These are phyloP conservation scores for Cladophialophora carrionii DNA, from an alignment of 2,329 filamentous ascomycete genomes.

Conservation along the genomic window DNA sequence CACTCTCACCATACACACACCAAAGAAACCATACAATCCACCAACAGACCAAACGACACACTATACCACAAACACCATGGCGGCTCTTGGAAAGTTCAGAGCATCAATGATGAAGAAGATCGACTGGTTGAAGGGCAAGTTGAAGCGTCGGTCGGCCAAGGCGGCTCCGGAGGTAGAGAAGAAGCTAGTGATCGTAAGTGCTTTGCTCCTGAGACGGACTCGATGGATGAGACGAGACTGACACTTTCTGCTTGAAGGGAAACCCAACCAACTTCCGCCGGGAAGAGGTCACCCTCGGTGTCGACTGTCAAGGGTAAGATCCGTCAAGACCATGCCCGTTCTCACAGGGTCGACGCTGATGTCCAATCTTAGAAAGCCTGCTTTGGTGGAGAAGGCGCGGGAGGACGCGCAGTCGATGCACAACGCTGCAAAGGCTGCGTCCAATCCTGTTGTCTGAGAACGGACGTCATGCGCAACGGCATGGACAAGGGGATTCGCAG, in stretches of 20 bases:
- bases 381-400: slow-evolving; percentile 30
- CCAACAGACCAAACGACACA: neutral
- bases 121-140: slow-evolving; percentile 13
- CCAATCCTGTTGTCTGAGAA: neutral
- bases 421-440: slow-evolving; percentile 19
- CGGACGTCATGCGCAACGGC: neutral
- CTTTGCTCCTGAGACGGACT: neutral
- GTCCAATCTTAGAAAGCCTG: slow-evolving; percentile 17
- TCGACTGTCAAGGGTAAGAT: slow-evolving; percentile 44
- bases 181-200: slow-evolving; percentile 25
- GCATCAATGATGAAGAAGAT: slow-evolving; percentile 25
- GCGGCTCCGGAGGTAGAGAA: slow-evolving; percentile 24
- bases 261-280: slow-evolving; percentile 50
- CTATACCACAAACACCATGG: slow-evolving; percentile 14
- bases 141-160: neutral
- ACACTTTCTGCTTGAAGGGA: slow-evolving; percentile 41
- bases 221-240: slow-evolving; percentile 34
- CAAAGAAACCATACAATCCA: neutral
- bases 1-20: neutral
- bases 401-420: slow-evolving; percentile 32
- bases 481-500: neutral
- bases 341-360: slow-evolving; percentile 1
- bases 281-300: slow-evolving; percentile 44
- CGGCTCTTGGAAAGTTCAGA: slow-evolving; percentile 13
- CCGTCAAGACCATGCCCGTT: slow-evolving; percentile 30